These are phyloP conservation scores for Pichia sp. DNA, from an alignment of 1,139 yeast genomes.

Conservation along the genomic window DNA sequence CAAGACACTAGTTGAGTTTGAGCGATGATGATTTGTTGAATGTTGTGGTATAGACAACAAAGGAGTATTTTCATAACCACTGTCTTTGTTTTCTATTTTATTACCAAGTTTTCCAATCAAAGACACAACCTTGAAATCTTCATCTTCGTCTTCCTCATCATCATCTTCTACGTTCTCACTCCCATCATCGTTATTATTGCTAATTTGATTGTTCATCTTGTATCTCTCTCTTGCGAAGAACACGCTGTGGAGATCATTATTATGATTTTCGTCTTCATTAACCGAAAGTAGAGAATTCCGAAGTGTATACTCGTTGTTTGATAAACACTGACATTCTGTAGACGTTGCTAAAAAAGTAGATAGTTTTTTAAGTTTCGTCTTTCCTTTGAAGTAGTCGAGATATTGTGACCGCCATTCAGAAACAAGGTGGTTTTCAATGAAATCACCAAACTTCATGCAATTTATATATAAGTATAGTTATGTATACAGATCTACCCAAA, in stretches of 20 bases:
- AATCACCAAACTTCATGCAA: constrained; percentile 57
- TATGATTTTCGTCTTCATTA: neutral
- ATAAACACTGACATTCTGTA: constrained; percentile 20
- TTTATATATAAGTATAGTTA: neutral
- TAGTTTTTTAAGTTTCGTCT: constrained; percentile 47
- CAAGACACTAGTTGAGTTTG: constrained; percentile 12
- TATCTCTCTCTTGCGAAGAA: neutral
- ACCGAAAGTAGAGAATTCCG: neutral
- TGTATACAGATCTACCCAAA: neutral
- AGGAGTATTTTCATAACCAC: neutral
- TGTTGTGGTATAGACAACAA: neutral
- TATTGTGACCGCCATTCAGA: constrained; percentile 88
- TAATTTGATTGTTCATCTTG: neutral
- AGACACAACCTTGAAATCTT: constrained; percentile 13
- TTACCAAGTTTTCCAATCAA: constrained; percentile 3
- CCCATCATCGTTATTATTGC: neutral
- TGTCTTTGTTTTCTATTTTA: neutral
- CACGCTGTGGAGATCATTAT: neutral
- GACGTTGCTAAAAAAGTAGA: constrained; percentile 10
- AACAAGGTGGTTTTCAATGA: constrained; percentile 51
- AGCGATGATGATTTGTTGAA: constrained; percentile 4
- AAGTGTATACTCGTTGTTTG: neutral
- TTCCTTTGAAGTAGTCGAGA: constrained; percentile 64
- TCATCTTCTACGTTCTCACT: constrained; percentile 1
- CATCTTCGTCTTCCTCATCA: constrained; percentile 4